phyloP scores from a whole-genome alignment of 768 basidiomycete species.

The Suillus brevipes region DNA sequence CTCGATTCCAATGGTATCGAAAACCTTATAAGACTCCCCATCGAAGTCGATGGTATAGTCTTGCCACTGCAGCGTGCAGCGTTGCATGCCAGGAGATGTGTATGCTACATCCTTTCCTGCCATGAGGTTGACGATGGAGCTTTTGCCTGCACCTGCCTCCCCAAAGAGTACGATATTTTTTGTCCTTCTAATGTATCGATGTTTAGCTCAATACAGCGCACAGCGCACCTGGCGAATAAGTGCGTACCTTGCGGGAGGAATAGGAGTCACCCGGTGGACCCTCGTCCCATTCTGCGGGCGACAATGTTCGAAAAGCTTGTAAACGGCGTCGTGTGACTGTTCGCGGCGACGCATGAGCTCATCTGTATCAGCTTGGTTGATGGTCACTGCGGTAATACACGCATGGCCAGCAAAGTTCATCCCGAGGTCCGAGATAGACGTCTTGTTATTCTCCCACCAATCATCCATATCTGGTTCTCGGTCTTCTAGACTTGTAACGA shows the following conservation, averaged over 20 bases:
- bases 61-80: constrained; percentile 36
- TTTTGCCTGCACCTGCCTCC: constrained; percentile 31
- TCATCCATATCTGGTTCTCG: constrained; percentile 30
- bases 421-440: constrained; percentile 21
- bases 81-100: constrained; percentile 27
- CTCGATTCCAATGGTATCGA: constrained; percentile 35
- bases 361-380: constrained; percentile 17
- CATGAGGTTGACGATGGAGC: constrained; percentile 30
- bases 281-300: background rate
- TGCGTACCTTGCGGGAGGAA: background rate
- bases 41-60: constrained; percentile 32
- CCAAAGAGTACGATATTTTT: constrained; percentile 38
- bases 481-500: constrained; percentile 43
- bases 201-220: background rate
- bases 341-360: constrained; percentile 20
- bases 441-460: constrained; percentile 32
- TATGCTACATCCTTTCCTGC: constrained; percentile 26
- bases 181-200: background rate
- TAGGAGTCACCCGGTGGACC: too few relatives aligned
- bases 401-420: constrained; percentile 34
- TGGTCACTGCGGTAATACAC: constrained; percentile 31
- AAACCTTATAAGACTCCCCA: constrained; percentile 26
- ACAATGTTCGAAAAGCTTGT: constrained; percentile 16
- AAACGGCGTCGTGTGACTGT: constrained; percentile 25
- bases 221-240: background rate